Conservation (phyloP, 768 basidiomycete genomes). For the Dendrothele bispora region DNA sequence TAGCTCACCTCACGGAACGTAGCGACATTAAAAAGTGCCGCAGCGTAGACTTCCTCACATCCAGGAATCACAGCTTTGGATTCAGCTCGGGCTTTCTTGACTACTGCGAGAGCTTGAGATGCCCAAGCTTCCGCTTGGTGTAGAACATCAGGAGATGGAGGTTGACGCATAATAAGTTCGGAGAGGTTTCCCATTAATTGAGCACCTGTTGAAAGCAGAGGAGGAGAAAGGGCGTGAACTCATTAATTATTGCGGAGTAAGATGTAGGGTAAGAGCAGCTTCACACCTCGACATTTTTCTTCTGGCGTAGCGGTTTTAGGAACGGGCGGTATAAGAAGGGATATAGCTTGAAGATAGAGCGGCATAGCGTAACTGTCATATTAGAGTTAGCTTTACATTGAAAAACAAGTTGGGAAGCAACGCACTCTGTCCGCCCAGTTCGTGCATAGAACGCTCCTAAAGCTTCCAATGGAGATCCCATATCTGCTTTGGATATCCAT, state of each 20-base stretch:
- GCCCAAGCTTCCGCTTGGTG: constrained; percentile 64
- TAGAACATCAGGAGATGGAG: constrained; percentile 29
- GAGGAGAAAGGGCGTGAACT: no score
- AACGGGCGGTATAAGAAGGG: constrained; percentile 54
- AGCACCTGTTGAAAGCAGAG: constrained; percentile 31
- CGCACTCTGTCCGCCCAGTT: constrained; percentile 57
- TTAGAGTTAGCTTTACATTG: neutral
- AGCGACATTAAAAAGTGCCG: constrained; percentile 62
- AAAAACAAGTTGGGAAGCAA: constrained; percentile 5
- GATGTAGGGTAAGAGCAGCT: neutral
- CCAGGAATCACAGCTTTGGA: constrained; percentile 26
- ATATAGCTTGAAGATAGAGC: constrained; percentile 65
- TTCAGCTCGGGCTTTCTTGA: constrained; percentile 26
- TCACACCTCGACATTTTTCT: constrained; percentile 60
- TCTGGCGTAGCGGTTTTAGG: constrained; percentile 36
- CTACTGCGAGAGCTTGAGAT: constrained; percentile 41
- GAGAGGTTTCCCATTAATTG: constrained; percentile 48
- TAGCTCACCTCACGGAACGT: constrained; percentile 50
- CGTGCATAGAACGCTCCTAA: constrained; percentile 62
- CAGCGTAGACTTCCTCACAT: constrained; percentile 58
- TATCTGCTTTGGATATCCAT: constrained; percentile 60
- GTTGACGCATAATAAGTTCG: constrained; percentile 38
- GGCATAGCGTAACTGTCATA: constrained; percentile 56
- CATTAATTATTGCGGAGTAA: neutral
- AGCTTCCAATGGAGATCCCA: constrained; percentile 69